These are phyloP conservation scores for Dysphania ambrosioides DNA, from an alignment of 148 eudicot genomes.

Conservation along the genomic window DNA sequence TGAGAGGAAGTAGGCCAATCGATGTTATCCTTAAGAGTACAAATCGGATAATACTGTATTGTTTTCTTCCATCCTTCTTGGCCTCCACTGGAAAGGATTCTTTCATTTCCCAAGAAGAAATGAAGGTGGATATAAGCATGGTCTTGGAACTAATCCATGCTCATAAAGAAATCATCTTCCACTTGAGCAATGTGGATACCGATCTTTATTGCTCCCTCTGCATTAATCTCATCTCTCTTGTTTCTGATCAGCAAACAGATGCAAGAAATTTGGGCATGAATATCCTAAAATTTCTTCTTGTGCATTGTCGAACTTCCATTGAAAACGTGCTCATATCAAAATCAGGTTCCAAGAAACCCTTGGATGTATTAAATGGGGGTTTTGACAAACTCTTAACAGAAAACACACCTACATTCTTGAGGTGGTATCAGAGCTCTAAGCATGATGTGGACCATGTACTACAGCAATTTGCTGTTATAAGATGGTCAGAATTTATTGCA, in stretches of 20 bases:
- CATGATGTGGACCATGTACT: conserved; percentile 56
- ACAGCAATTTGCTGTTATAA: conserved; percentile 70
- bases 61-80: conserved; percentile 83
- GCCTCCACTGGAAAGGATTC: conserved; percentile 53
- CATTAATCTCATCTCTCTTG: conserved; percentile 62
- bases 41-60: conserved; percentile 65
- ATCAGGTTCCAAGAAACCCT: conserved; percentile 52
- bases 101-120: conserved; percentile 41
- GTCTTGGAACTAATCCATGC: conserved; percentile 80
- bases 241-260: conserved; percentile 50
- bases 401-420: conserved; percentile 56
- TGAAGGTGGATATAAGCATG: conserved; percentile 53
- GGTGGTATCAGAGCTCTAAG: conserved; percentile 66
- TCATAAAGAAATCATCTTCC: conserved; percentile 71
- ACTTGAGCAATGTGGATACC: conserved; percentile 70
- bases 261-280: conserved; percentile 60
- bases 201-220: conserved; percentile 78
- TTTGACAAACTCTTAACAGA: conserved; percentile 79
- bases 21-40: conserved; percentile 71
- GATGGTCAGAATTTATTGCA: conserved; percentile 81
- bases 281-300: conserved; percentile 69
- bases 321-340: conserved; percentile 73
- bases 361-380: conserved; percentile 80
- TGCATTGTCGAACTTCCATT: conserved; percentile 72
- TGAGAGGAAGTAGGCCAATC: conserved; percentile 70